A percentile compares a stretch with the other conserved stretches of the same genome.
These are phyloP conservation scores for Acanthamoeba sp. DNA, from an alignment of 208 protist species.

Conservation along the genomic window DNA sequence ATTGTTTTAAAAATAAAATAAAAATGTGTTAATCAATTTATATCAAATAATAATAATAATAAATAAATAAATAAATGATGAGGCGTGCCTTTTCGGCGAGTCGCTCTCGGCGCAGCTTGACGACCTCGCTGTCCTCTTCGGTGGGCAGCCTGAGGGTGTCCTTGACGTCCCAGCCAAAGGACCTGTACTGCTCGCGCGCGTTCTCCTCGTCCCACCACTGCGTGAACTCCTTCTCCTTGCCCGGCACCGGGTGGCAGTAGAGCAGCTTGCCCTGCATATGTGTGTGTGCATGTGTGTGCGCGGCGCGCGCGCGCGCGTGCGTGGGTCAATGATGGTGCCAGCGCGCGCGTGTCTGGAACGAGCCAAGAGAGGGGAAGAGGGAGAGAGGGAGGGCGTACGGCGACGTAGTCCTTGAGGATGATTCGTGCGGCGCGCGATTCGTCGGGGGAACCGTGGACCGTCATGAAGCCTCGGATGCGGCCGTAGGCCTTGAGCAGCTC, in stretches of 20 bases:
- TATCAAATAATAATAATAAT: neutral
- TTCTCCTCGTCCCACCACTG: constrained; percentile 62
- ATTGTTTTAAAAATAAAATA: neutral
- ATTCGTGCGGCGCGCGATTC: constrained; percentile 93
- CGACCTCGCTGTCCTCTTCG: neutral
- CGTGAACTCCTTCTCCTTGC: neutral
- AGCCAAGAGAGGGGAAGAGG: neutral
- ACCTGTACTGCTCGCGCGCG: constrained; percentile 21
- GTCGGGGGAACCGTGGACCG: constrained; percentile 95
- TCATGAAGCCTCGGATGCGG: constrained; percentile 94
- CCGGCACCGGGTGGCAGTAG: constrained; percentile 34
- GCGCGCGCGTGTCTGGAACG: too few relatives aligned
- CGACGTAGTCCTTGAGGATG: constrained; percentile 95
- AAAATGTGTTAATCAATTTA: neutral
- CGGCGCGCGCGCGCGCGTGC: neutral
- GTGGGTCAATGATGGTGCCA: neutral
- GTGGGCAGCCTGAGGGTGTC: neutral
- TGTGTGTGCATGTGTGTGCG: neutral
- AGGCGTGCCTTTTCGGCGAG: neutral
- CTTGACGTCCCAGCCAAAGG: constrained; percentile 33
- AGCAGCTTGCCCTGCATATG: constrained; percentile 60
- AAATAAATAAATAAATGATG: neutral
- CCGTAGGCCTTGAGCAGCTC: constrained; percentile 84
- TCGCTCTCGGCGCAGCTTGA: neutral
- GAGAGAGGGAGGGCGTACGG: neutral